Conservation (phyloP, 1,139 yeast species). For the Lodderomyces metapsilosis region DNA sequence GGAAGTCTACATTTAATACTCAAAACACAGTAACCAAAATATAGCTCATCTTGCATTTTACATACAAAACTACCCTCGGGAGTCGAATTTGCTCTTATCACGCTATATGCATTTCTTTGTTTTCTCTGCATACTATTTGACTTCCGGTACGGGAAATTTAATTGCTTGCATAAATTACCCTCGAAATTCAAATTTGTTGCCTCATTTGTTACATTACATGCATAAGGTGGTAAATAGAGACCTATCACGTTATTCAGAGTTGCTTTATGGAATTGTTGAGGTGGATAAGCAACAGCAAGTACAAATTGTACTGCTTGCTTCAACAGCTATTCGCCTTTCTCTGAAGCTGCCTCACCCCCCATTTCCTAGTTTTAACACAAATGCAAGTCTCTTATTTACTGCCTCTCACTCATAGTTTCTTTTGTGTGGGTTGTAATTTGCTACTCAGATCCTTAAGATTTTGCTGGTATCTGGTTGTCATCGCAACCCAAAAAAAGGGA, state of each 20-base stretch:
- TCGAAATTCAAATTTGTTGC: not conserved
- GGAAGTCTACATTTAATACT: not conserved
- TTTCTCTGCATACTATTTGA: not conserved
- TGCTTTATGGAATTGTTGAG: not conserved
- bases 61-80: not conserved
- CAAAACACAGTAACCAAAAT: not conserved
- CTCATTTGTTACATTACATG: not conserved
- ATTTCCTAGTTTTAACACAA: not conserved
- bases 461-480: constrained; percentile 1
- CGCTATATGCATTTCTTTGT: not conserved
- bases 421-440: constrained; percentile 2
- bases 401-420: not conserved
- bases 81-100: too few relatives aligned
- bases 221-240: not conserved
- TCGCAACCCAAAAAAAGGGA: not conserved
- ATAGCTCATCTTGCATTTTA: not conserved
- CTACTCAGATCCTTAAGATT: not conserved
- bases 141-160: not conserved
- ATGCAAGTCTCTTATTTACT: not conserved
- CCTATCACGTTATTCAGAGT: not conserved
- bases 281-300: not conserved
- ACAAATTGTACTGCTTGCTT: not conserved
- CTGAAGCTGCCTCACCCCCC: not conserved
- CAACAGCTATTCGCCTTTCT: too few relatives aligned
- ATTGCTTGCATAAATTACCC: constrained; percentile 1